A percentile compares a stretch with the other conserved stretches of the same genome.
These are phyloP conservation scores for Ammopiptanthus mongolicus DNA, from an alignment of 306 rosid genomes.

Conservation along the genomic window DNA sequence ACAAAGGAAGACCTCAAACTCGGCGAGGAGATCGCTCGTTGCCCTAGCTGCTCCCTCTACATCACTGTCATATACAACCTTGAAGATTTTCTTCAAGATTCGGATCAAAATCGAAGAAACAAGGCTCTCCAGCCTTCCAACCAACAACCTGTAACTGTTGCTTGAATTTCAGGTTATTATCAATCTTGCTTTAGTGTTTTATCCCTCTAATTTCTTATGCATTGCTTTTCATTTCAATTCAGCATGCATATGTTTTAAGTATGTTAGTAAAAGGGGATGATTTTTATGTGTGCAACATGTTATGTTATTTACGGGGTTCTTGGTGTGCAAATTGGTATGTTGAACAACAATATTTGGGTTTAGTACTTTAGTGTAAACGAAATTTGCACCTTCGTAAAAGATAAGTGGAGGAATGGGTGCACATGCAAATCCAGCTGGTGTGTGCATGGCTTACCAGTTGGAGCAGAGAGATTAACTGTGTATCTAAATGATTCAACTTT, in stretches of 20 bases:
- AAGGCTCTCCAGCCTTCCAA: slow-evolving; percentile 36
- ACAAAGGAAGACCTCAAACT: slow-evolving; percentile 81
- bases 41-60: slow-evolving; percentile 97
- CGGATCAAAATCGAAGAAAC: slow-evolving; percentile 35
- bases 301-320: too few relatives aligned
- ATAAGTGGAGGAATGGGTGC: neutral
- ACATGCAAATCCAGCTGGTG: neutral
- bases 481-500: neutral
- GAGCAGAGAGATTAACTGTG: neutral
- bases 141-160: slow-evolving; percentile 51
- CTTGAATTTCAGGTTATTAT: slow-evolving; percentile 46
- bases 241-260: too few relatives aligned
- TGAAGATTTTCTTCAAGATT: slow-evolving; percentile 58
- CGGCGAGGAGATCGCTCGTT: slow-evolving; percentile 93
- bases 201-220: too few relatives aligned
- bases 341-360: too few relatives aligned
- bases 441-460: neutral
- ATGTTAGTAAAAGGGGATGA: too few relatives aligned
- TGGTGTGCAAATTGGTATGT: too few relatives aligned
- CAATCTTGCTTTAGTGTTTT: neutral
- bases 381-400: too few relatives aligned
- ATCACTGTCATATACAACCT: slow-evolving; percentile 84
- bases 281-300: too few relatives aligned
- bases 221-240: too few relatives aligned
- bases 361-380: too few relatives aligned